Base-by-base conservation (phyloP, 2,329 filamentous ascomycete species). In the Fusarium sp. region DNA sequence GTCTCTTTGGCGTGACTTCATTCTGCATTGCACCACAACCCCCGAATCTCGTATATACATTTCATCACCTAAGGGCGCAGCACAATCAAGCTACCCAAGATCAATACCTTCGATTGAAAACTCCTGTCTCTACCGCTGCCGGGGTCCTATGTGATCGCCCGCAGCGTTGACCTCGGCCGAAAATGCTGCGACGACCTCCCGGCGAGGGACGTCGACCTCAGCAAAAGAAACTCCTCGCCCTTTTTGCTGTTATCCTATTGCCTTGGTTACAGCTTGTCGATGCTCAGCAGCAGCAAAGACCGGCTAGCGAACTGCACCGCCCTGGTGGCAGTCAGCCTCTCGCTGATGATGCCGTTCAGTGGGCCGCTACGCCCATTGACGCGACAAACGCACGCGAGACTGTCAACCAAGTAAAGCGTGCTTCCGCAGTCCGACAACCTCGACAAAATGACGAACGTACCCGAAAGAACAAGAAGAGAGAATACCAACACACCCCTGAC, bases 181-280 rank as follows among this genome's bases (percentile, higher is more conserved):
- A 74, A 67, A 91, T 90, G 88, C 83, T 87, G 84, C 89, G 86
- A 86, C 87, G 88, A 84, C 88, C 88, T 79, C 84, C 85, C 76
- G 86, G 85, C 82, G 85, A 86, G 80, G 84, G 83, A 77, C 81
- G 83, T 81, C 80, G 82, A 82, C 77, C 79, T 77, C 79, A 79
- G 64, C 81, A 84, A 79, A 79, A 82, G 75, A 82, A 80, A 77
- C 78, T 82, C 74, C 75, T 86, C 77, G 77, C 88, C 77, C 85
- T 87, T 78, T 83, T 89, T 77, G 86, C 85, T 73, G 78, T 89
- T 67, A 80, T 90, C 60, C 79, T 90, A 58, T 77, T 90, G 62
- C 86, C 88, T 55, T 86, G 83, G 81, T 75, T 84, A 48, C 79
- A 80, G 57, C 80, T 89, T 71, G 85, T 86, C 81, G 85, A 89